phyloP scores from a whole-genome alignment of 495 filamentous ascomycete genomes.

The Chaetomium fimeti region DNA sequence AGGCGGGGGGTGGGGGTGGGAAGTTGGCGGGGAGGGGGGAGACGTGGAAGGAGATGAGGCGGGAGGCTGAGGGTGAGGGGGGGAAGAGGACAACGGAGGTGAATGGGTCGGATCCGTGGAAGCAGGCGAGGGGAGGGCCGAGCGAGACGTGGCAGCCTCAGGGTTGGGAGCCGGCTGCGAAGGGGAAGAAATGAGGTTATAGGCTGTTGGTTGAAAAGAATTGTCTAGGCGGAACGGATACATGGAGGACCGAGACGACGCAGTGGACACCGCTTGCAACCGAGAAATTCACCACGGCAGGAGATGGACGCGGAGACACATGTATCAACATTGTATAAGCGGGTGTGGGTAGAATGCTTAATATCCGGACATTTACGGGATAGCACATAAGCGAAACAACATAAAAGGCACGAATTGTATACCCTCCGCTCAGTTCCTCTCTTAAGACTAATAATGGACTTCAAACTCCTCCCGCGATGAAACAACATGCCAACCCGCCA shows the following conservation, averaged over 20 bases:
- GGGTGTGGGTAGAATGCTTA: neutral
- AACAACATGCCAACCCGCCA: too few species aligned
- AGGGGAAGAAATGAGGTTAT: slow-evolving; percentile 32
- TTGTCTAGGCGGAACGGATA: neutral
- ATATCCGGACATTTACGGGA: too few species aligned
- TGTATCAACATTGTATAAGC: neutral
- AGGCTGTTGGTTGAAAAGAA: neutral
- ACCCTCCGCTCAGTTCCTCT: neutral
- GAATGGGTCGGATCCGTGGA: slow-evolving; percentile 60
- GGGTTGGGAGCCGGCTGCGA: slow-evolving; percentile 59
- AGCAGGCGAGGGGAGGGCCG: slow-evolving; percentile 51
- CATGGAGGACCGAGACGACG: neutral
- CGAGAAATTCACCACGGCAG: neutral
- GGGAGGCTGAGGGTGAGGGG: slow-evolving; percentile 27
- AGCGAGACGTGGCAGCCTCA: slow-evolving; percentile 77
- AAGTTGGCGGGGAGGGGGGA: slow-evolving; percentile 22
- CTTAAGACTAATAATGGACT: neutral
- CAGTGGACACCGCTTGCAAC: neutral
- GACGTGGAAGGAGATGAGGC: slow-evolving; percentile 33
- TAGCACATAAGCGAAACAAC: too few species aligned
- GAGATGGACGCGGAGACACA: neutral
- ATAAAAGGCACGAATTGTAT: neutral
- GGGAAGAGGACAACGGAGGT: slow-evolving; percentile 22
- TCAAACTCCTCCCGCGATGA: too few species aligned
- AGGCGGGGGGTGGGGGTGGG: neutral